Conservation (phyloP, 2,329 filamentous ascomycete species). For the Pseudogymnoascus sp. region DNA sequence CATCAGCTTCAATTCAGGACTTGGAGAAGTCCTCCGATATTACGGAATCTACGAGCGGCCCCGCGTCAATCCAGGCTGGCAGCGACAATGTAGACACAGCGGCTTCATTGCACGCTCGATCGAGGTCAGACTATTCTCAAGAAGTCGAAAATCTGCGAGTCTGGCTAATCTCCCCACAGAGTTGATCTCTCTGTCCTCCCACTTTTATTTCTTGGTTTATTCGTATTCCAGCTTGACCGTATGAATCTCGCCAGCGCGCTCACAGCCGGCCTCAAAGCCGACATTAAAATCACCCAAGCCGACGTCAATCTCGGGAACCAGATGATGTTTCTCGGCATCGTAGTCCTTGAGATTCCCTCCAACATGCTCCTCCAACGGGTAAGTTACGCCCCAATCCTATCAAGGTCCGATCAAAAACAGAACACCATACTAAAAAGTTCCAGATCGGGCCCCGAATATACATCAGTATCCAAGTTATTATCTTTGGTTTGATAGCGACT, state of each 20-base stretch:
- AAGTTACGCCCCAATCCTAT: not conserved
- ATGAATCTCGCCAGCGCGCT: constrained; percentile 30
- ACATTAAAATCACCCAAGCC: constrained; percentile 25
- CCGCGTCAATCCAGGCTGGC: not conserved
- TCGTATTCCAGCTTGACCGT: constrained; percentile 29
- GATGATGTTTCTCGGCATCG: constrained; percentile 27
- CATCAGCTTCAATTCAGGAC: not conserved
- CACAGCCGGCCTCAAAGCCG: constrained; percentile 26
- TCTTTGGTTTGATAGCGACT: constrained; percentile 30
- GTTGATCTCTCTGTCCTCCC: constrained; percentile 20
- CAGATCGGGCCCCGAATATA: constrained; percentile 26
- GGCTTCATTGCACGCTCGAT: not conserved
- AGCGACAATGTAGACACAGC: not conserved
- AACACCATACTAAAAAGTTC: not conserved
- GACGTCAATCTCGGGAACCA: constrained; percentile 28
- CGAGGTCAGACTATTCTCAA: not conserved
- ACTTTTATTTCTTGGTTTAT: constrained; percentile 27
- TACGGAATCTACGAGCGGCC: not conserved
- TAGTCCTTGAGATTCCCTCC: constrained; percentile 29
- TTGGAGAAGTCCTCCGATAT: not conserved
- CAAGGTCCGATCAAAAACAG: not conserved
- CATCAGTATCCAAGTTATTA: constrained; percentile 28
- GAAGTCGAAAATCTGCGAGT: not conserved
- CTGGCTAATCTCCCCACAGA: not conserved
- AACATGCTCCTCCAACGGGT: constrained; percentile 27